A percentile compares a stretch with the other conserved stretches of the same genome.
phyloP scores from a whole-genome alignment of 257 asterid species.

The Verbena officinalis region DNA sequence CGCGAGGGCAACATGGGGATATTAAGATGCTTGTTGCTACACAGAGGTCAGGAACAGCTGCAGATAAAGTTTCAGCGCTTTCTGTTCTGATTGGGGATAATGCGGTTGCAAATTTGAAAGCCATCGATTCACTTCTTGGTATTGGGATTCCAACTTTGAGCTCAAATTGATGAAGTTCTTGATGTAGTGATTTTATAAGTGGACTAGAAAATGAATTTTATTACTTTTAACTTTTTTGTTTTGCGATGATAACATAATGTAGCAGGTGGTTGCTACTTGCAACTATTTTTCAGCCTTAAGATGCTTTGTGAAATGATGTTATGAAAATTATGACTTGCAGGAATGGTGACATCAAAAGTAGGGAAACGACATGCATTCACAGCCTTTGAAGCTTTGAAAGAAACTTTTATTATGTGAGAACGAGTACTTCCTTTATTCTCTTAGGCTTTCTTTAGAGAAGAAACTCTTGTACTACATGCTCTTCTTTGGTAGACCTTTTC shows the following conservation, averaged over 20 bases:
- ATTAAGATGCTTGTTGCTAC: slow-evolving; percentile 87
- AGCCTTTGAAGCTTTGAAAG: slow-evolving; percentile 90
- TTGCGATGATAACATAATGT: too few species aligned
- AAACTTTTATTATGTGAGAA: slow-evolving; percentile 76
- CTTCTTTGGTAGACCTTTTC: background rate
- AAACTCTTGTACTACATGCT: background rate
- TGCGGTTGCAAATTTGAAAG: slow-evolving; percentile 79
- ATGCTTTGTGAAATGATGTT: slow-evolving; percentile 16
- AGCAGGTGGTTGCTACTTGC: too few species aligned
- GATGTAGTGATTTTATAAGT: slow-evolving; percentile 6
- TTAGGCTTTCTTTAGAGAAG: slow-evolving; percentile 17
- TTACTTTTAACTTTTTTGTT: slow-evolving; percentile 7
- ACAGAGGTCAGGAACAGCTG: slow-evolving; percentile 94
- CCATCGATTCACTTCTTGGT: slow-evolving; percentile 86
- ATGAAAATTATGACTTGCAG: slow-evolving; percentile 51
- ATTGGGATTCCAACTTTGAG: slow-evolving; percentile 13
- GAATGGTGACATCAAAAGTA: slow-evolving; percentile 93
- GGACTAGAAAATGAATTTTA: background rate
- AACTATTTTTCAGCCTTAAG: background rate
- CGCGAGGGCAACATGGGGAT: slow-evolving; percentile 82
- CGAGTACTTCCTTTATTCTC: background rate
- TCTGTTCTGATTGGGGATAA: slow-evolving; percentile 91
- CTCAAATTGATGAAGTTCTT: slow-evolving; percentile 10
- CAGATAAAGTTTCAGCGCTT: slow-evolving; percentile 91
- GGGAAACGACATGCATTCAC: slow-evolving; percentile 95